Base-by-base conservation (phyloP, 2,329 filamentous ascomycete genomes). In the Microcera coccophila region DNA sequence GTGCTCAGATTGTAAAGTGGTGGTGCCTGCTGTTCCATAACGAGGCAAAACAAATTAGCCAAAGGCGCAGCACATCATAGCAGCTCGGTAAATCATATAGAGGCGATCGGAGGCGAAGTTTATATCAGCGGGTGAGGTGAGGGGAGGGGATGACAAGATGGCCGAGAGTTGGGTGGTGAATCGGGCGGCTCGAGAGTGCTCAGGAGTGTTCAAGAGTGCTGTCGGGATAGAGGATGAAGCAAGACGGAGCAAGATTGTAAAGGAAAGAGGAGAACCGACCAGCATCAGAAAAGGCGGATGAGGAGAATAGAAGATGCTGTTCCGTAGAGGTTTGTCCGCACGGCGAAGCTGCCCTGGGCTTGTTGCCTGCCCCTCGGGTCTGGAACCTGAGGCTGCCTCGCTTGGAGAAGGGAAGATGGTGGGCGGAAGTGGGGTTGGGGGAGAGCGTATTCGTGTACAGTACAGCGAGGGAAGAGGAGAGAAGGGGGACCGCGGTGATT, bases 21-120 rank as follows among this genome's bases (percentile, higher is more conserved):
- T 32, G 29, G 29, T 34, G 57, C 52, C 67, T 70, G 67, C 66
- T 69, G 65, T 75, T 76, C 74, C 75, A 78, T 78, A 64, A 72
- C 71, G 71, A 67, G 64, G 59, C 61, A 59, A 53, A 60, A 54
- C 44, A 44, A 46, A 57, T 60, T 50, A 61, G 55, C 55, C 42
- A 47, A 43, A 39, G 50, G 40, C 48, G 49, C 58, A 52, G 59
- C 47, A 55, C 55, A 57, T 54, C 44, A 53, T 48, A 54, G 48
- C 49, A 58, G 46, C 45, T 46, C 36, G 39, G 42, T 42, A 44
- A 47, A 44, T 48, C 55, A 55, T 47, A 49, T 39, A 48, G 47
- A 51, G 46, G 42, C 47, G 39, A 43, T 34, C 42, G 50, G 42
- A 48, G 48, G 42, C 38, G 41, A 52, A 46, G 42, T 44, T 38